Evolutionary conservation across 352 stramenopile genomes (phyloP).

Genomic region (Phytopythium boreale): DNA sequence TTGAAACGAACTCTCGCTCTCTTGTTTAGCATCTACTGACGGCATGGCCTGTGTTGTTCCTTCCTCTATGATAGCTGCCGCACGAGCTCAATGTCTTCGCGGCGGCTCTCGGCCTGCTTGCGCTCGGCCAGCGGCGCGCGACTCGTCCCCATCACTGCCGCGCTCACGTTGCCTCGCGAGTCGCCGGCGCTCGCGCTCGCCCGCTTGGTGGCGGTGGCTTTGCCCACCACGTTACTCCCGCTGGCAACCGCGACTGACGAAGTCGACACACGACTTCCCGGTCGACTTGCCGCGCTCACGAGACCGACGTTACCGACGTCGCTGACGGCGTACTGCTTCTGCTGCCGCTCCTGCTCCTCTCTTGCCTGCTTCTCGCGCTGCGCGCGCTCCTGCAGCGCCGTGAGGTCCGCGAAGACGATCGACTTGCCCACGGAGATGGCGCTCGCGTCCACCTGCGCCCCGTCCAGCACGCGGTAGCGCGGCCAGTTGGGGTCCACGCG

Average conservation of each 20-base stretch:
- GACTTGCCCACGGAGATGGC: conserved; percentile 64
- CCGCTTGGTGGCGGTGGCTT: conserved; percentile 25
- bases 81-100: conserved; percentile 59
- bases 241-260: background rate
- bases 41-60: too few relatives aligned
- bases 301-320: conserved; percentile 61
- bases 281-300: conserved; percentile 12
- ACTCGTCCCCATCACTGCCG: background rate
- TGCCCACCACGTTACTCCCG: conserved; percentile 9
- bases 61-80: conserved; percentile 28
- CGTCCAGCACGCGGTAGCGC: conserved; percentile 56
- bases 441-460: conserved; percentile 54
- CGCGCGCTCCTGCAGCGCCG: conserved; percentile 36
- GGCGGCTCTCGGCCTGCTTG: conserved; percentile 37
- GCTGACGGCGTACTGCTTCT: conserved; percentile 38
- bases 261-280: conserved; percentile 13
- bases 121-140: conserved; percentile 23
- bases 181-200: conserved; percentile 10
- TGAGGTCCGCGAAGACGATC: conserved; percentile 63
- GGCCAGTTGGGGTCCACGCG: conserved; percentile 67
- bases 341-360: conserved; percentile 19
- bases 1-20: background rate
- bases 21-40: background rate
- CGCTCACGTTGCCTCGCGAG: conserved; percentile 7
- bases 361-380: conserved; percentile 19